Evolutionary conservation across 2,329 filamentous ascomycete genomes (phyloP), one percentile per base, ranked within the genome.

Genomic region (Nemania abortiva): DNA sequence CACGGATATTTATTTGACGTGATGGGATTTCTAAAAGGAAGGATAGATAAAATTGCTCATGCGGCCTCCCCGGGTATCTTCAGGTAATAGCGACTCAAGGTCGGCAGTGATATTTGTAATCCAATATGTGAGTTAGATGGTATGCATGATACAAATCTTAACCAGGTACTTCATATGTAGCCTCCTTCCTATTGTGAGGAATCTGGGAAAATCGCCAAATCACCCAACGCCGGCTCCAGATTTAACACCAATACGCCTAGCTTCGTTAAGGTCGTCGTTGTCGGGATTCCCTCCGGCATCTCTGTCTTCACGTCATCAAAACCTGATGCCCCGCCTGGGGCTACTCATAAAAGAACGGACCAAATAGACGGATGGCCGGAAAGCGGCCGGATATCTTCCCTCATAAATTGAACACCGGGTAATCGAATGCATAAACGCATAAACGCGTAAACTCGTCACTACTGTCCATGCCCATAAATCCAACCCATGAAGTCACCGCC

Each of bases 311-410:
- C 18, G 11, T 53, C 53, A 37, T 63, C 2, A 42, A 39, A 11
- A 27, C 39, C 42, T 29, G 42, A 20, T 15, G 6, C 34, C 54
- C 54, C n/a, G 11, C 37, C 37, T 45, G 18, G 39, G 39, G 22
- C 34, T 22, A 42, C 45, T 39, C 39, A 13, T 59, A 47, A 18
- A 49, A 53, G 13, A 59, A 10, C 6, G n/a, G 20, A 45, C 10
- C 9, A 45, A n/a, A 53, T 57, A n/a, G 22, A 53, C 52, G 54
- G n/a, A 62, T 63, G 29, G 62, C 60, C 65, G 15, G 27, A 55
- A 50, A 49, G 54, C 27, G 50, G 49, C 65, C 55, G 66, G 66
- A 71, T 69, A 66, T 71, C 66, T 61, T 61, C 57, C 66, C 22
- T 53, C 45, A 11, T 65, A 62, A 63, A 65, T 22, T 39, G n/a